Evolutionary conservation across 768 basidiomycete species (phyloP), one percentile per base, ranked within the genome.

Genomic region (Mycena polygramma): DNA sequence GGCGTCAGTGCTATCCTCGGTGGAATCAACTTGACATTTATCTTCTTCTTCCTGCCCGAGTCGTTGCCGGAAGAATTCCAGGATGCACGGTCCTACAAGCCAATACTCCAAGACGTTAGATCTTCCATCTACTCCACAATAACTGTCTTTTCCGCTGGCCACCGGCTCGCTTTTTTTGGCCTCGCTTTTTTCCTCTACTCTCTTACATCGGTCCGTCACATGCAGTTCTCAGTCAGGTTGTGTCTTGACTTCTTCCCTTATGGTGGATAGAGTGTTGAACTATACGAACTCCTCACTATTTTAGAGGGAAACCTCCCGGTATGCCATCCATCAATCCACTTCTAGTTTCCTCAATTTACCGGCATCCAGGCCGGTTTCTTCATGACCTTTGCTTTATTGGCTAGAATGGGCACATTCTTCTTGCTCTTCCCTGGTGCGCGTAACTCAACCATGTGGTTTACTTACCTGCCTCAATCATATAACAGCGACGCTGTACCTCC

Each of bases 21-120:
- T 2, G 22, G 22, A 14, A 24, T 63, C 37, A 73, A 73, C 54
- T 39, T 73, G 15, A 45, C 36, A 1, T 73, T 57, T 46, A 57
- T 73, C 5, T 57, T 70, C 48, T 69, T 73, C 57, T 69, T 73
- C 58, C 64, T 73, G 22, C 72, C 72, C 36, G 72, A 73, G 46
- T 73, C 72, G 17, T 54, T 69, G 20, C 71, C 71, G 15, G 60
- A 73, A 48, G 68, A 66, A 15, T 61, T 65, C 37, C 37, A 53
- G 20, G 45, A 48, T 36, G 68, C 62, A 37, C 64, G 60, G 15
- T 64, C 63, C 43, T n/a, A 49, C 26, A 73, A 73, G 55, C 36
- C 57, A 17, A 54, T 6, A 14, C 51, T 73, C 30, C 45, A 51
- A 14, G 72, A 73, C 39, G 48, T 73, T 55, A 69, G 54, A 52